Conservation (phyloP, 139 green algal genomes). For the Haematococcus lacustris region DNA sequence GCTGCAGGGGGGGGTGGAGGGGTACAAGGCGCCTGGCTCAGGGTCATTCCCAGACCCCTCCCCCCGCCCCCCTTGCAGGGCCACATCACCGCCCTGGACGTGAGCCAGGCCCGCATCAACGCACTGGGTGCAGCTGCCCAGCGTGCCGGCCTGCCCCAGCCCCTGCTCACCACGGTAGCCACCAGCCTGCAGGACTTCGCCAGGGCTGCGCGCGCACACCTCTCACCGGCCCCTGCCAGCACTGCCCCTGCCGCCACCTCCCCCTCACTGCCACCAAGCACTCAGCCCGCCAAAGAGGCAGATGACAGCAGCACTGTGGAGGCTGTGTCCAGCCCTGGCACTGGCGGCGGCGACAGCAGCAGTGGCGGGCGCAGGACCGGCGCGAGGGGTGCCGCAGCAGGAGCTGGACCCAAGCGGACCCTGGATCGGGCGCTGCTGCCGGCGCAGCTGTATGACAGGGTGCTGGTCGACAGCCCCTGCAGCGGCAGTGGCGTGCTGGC, state of each 20-base stretch:
- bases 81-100: conserved; percentile 48
- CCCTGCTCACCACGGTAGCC: conserved; percentile 13
- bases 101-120: conserved; percentile 17
- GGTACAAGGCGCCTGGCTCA: background rate
- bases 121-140: conserved; percentile 26
- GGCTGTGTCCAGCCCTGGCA: background rate
- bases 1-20: too few relatives aligned
- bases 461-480: conserved; percentile 88
- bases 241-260: too few relatives aligned
- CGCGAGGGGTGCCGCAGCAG: too few relatives aligned
- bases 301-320: background rate
- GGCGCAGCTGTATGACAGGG: conserved; percentile 50
- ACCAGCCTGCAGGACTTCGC: conserved; percentile 28
- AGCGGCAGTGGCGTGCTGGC: conserved; percentile 73
- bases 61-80: conserved; percentile 9
- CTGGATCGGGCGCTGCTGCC: background rate
- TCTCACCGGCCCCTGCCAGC: background rate
- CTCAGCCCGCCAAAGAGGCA: too few relatives aligned
- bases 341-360: conserved; percentile 3
- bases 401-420: too few relatives aligned
- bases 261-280: too few relatives aligned
- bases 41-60: background rate
- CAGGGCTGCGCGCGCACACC: background rate
- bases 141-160: conserved; percentile 10
- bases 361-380: background rate